Evolutionary conservation across 192 early-diverging fungal genomes (phyloP).

Genomic region (Entomortierella chlamydospora): DNA sequence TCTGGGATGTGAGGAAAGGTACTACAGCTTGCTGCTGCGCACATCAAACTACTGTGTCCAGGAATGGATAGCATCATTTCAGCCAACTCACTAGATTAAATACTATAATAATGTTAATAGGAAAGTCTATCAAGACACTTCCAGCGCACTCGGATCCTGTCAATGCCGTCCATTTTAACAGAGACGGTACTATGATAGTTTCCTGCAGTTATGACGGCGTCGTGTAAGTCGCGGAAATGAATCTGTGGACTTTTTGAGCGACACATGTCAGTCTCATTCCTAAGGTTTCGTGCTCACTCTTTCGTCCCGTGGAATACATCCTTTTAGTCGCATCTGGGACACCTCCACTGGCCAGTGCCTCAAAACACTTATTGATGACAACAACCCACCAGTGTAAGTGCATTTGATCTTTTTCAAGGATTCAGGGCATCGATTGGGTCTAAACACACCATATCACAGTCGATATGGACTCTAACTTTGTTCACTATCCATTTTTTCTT

Average conservation of each 20-base stretch:
- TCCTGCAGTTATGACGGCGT: slow-evolving; percentile 95
- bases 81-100: too few species aligned
- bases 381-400: slow-evolving; percentile 91
- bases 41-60: neutral
- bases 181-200: slow-evolving; percentile 97
- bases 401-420: neutral
- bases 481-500: neutral
- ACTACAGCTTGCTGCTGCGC: neutral
- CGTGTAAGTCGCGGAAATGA: slow-evolving; percentile 72
- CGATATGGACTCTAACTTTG: neutral
- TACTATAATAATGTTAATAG: too few species aligned
- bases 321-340: slow-evolving; percentile 95
- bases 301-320: neutral
- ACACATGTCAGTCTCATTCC: neutral
- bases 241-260: too few species aligned
- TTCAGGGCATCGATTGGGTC: neutral
- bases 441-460: neutral
- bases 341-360: slow-evolving; percentile 97
- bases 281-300: neutral
- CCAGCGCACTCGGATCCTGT: slow-evolving; percentile 98
- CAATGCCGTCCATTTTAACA: slow-evolving; percentile 94
- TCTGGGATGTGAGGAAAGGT: slow-evolving; percentile 96
- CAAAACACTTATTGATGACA: slow-evolving; percentile 96
- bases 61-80: too few species aligned
- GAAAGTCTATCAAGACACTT: slow-evolving; percentile 90